Evolutionary conservation across 208 protist genomes (phyloP).

Genomic region (Trypanosoma cruzi): DNA sequence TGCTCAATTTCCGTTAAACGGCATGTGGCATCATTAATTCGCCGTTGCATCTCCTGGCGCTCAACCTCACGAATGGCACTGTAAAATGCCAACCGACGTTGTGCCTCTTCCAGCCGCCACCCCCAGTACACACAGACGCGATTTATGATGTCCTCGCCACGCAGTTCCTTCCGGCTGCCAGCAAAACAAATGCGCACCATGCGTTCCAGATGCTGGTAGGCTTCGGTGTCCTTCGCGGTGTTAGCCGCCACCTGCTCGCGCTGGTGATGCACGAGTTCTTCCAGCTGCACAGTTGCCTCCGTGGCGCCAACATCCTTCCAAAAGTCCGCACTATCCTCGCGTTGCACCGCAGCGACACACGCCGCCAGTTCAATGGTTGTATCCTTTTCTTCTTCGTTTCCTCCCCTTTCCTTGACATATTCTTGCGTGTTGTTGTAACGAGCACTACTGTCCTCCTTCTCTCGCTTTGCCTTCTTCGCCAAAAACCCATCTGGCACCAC

Average conservation of each 20-base stretch:
- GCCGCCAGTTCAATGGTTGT: slow-evolving; percentile 1
- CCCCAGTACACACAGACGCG: slow-evolving; percentile 33
- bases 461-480: background rate
- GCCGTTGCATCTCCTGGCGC: slow-evolving; percentile 39
- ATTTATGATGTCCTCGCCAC: slow-evolving; percentile 8
- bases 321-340: slow-evolving; percentile 11
- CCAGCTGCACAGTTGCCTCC: slow-evolving; percentile 25
- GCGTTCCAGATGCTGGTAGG: slow-evolving; percentile 1
- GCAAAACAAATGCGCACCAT: slow-evolving; percentile 26
- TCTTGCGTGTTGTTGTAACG: background rate
- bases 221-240: background rate
- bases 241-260: slow-evolving; percentile 12
- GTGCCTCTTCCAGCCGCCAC: slow-evolving; percentile 9
- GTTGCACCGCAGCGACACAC: background rate
- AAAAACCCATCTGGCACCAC: background rate
- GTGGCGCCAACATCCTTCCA: slow-evolving; percentile 20
- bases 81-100: slow-evolving; percentile 31
- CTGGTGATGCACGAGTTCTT: slow-evolving; percentile 24
- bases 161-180: background rate
- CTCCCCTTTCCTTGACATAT: background rate
- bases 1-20: slow-evolving; percentile 36
- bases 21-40: slow-evolving; percentile 34
- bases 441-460: background rate
- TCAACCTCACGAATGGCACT: slow-evolving; percentile 29
- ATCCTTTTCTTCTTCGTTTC: slow-evolving; percentile 19